Evolutionary conservation across 1,284 basidiomycete genomes (phyloP), one percentile per base, ranked within the genome.

Genomic region (Ceratobasidium sp.): DNA sequence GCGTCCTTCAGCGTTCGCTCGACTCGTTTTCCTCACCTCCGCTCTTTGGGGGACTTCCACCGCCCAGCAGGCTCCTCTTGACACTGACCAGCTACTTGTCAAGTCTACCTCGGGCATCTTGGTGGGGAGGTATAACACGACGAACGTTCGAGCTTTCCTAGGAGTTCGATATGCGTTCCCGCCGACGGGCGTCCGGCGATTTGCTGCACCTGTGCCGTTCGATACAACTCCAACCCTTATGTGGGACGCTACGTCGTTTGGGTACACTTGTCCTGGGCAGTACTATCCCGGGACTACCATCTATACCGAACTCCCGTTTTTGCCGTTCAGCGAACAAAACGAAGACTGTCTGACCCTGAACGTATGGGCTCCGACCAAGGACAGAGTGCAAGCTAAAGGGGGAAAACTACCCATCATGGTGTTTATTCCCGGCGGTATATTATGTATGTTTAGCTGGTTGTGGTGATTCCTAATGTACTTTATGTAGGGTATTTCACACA

Each of bases 381-480:
- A 66, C 7, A 40, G 63, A 42, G 20, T 66, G 3, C 40, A 66
- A 20, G 63, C 63, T 18, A 66, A 42, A 23, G 63, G 63, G 9
- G 63, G 63, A 15, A 66, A 66, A 20, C 23, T 66, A 46, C 63
- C 63, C 18, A 40, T 66, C 44, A 10, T 46, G 26, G 63, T 66
- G 20, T 66, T 66, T 66, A 66, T 66, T 18, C 56, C 56, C 44
- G 63, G 40, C 7, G 42, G 63, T n/a, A 44, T 42, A 40, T 20
- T 46, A 42, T 9, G 7, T n/a, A n/a, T n/a, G n/a, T n/a, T 44
- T 66, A 3, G 2, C 44, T 60, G 13, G 15, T n/a, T 44, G 20
- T n/a, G 40, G 28, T 18, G 7, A n/a, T 5, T 44, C 9, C 63
- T 66, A n/a, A 46, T 40, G 33, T 10, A 13, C 13, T 3, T 42